Percentiles rank a stretch among this genome's conserved stretches.
Evolutionary conservation across 768 basidiomycete genomes (phyloP).

Genomic region (Boletus eberwhitei): DNA sequence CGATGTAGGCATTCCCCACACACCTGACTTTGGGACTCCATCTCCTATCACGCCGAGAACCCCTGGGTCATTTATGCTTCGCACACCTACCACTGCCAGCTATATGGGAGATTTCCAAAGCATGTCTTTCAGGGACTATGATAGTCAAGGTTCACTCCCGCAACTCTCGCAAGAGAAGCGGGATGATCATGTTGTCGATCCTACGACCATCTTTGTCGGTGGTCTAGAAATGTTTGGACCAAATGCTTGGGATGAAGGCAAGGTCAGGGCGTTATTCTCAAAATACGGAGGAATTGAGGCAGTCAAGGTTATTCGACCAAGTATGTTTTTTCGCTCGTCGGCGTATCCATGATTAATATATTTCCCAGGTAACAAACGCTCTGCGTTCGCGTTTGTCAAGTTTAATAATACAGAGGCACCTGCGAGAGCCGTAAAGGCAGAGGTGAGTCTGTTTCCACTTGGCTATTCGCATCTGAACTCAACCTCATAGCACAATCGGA

Average conservation of each 20-base stretch:
- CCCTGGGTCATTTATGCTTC: slow-evolving; percentile 45
- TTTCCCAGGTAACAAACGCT: slow-evolving; percentile 51
- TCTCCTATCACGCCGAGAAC: slow-evolving; percentile 53
- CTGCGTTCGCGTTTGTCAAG: slow-evolving; percentile 79
- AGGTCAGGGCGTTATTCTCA: slow-evolving; percentile 54
- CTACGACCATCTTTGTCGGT: slow-evolving; percentile 72
- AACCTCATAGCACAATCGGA: slow-evolving; percentile 60
- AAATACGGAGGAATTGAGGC: slow-evolving; percentile 63
- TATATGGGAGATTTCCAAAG: slow-evolving; percentile 35
- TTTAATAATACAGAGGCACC: slow-evolving; percentile 62
- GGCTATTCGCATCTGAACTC: not conserved
- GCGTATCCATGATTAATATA: not conserved
- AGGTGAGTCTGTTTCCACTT: slow-evolving; percentile 40
- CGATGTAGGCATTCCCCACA: slow-evolving; percentile 35
- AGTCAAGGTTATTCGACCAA: slow-evolving; percentile 62
- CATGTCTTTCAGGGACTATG: slow-evolving; percentile 23
- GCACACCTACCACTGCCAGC: slow-evolving; percentile 44
- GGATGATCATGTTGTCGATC: slow-evolving; percentile 51
- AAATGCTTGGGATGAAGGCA: slow-evolving; percentile 66
- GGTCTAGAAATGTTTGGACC: slow-evolving; percentile 65
- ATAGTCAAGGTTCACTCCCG: slow-evolving; percentile 17
- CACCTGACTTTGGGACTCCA: slow-evolving; percentile 43
- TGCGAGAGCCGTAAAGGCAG: slow-evolving; percentile 60
- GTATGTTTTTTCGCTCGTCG: slow-evolving; percentile 39
- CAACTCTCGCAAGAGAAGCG: slow-evolving; percentile 23